These are phyloP conservation scores for Schizonepeta tenuifolia DNA, from an alignment of 257 asterid species.

Conservation along the genomic window DNA sequence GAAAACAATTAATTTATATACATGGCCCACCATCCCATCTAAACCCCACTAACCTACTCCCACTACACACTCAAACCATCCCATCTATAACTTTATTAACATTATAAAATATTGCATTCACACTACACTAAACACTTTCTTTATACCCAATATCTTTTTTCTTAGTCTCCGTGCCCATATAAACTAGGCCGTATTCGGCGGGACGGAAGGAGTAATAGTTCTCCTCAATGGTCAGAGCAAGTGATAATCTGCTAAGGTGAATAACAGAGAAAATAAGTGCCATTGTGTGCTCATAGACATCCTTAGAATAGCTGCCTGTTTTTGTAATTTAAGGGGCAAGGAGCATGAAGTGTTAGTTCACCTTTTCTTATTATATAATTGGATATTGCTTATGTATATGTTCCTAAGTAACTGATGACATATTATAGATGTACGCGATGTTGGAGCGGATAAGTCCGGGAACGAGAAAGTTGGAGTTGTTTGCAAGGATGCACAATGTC, in stretches of 20 bases:
- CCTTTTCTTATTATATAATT: background rate
- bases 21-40: too few relatives aligned
- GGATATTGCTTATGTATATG: background rate
- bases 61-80: too few relatives aligned
- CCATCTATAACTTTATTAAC: too few relatives aligned
- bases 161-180: too few relatives aligned
- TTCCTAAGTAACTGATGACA: slow-evolving; percentile 29
- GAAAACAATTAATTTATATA: too few relatives aligned
- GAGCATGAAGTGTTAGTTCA: background rate
- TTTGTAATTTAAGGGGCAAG: background rate
- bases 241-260: background rate
- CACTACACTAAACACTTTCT: too few relatives aligned
- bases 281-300: background rate
- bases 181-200: too few relatives aligned
- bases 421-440: slow-evolving; percentile 86
- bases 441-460: slow-evolving; percentile 94
- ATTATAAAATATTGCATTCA: too few relatives aligned
- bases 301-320: background rate
- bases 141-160: too few relatives aligned
- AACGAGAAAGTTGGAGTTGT: slow-evolving; percentile 95
- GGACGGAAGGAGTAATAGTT: too few relatives aligned
- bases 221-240: too few relatives aligned
- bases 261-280: background rate
- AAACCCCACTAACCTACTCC: too few relatives aligned
- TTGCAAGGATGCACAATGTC: slow-evolving; percentile 93